These are phyloP conservation scores for Suillus discolor DNA, from an alignment of 768 basidiomycete genomes.

Conservation along the genomic window DNA sequence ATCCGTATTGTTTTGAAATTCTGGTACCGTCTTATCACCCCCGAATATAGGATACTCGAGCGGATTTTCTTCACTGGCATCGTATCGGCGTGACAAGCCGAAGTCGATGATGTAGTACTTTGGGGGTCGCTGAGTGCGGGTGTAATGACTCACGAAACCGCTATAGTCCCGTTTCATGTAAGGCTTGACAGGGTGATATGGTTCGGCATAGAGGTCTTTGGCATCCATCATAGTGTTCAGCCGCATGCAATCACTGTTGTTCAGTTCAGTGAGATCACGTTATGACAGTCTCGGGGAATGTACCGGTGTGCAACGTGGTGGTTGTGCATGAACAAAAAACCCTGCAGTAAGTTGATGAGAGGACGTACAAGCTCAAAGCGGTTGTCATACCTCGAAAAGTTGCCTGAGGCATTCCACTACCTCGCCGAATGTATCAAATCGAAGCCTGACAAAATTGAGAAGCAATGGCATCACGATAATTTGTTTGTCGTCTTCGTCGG, in stretches of 20 bases:
- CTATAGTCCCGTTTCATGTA: conserved; percentile 21
- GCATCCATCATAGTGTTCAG: conserved; percentile 38
- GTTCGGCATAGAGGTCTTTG: conserved; percentile 22
- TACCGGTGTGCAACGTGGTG: conserved; percentile 39
- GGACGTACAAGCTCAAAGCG: too few relatives aligned
- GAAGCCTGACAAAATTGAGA: conserved; percentile 18
- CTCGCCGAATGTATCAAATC: conserved; percentile 27
- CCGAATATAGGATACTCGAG: conserved; percentile 35
- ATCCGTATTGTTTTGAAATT: conserved; percentile 28
- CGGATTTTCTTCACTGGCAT: conserved; percentile 26
- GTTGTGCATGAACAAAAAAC: conserved; percentile 38
- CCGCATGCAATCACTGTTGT: conserved; percentile 27
- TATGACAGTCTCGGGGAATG: conserved; percentile 11
- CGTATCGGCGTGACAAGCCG: conserved; percentile 35
- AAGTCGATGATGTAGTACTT: conserved; percentile 42
- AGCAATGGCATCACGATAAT: conserved; percentile 36
- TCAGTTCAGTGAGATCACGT: background rate
- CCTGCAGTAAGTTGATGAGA: conserved; percentile 23
- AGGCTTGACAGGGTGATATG: conserved; percentile 26
- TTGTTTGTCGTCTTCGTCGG: conserved; percentile 11
- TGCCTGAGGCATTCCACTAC: conserved; percentile 32
- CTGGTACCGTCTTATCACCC: conserved; percentile 46
- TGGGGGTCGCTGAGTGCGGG: conserved; percentile 30
- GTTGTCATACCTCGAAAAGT: conserved; percentile 26
- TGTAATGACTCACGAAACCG: conserved; percentile 24